Evolutionary conservation across 331 rosid species (phyloP), one percentile per base, ranked within the genome.

Genomic region (Telfairia occidentalis): DNA sequence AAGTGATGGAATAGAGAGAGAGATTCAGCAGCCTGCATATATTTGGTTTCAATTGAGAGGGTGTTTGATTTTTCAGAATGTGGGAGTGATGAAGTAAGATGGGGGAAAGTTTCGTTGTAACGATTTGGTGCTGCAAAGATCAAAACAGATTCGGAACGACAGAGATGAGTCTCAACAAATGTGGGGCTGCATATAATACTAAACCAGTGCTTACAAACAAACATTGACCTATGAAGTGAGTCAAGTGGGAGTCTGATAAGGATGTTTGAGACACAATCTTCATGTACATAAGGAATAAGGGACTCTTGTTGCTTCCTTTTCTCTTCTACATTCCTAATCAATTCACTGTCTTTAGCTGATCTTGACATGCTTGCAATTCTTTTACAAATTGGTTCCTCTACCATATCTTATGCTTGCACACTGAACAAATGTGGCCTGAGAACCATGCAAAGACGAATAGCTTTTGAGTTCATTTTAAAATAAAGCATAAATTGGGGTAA

Each of bases 201-300:
- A 59, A 72, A 81, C 87, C 89, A 86, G 15, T 76, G 76, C 75
- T 84, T 86, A 70, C 88, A 84, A 43, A 86, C 90, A 75, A 86
- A 73, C 79, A 79, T 84, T 23, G 86, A 73, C 50, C 74, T 80
- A 40, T 84, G 88, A 63, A 86, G 83, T 73, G 86, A 52, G 23
- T 75, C 80, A 42, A 80, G 74, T 57, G 90, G 90, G 77, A 86
- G 90, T 21, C 86, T 73, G 43, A 84, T 32, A 48, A 84, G 84
- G 79, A 86, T 76, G 19, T 80, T 76, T 53, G 86, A 78, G 67
- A 84, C 53, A 58, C 85, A 84, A 30, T 84, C 90, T 24, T 80
- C 79, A 5, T 71, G 85, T 63, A 86, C 61, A 70, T 86, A 82
- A 29, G 88, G 80, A 16, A 82, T 45, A n/a, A 38, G 76, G 21